phyloP scores from a whole-genome alignment of 208 protist genomes.

The Baffinella frigidus region DNA sequence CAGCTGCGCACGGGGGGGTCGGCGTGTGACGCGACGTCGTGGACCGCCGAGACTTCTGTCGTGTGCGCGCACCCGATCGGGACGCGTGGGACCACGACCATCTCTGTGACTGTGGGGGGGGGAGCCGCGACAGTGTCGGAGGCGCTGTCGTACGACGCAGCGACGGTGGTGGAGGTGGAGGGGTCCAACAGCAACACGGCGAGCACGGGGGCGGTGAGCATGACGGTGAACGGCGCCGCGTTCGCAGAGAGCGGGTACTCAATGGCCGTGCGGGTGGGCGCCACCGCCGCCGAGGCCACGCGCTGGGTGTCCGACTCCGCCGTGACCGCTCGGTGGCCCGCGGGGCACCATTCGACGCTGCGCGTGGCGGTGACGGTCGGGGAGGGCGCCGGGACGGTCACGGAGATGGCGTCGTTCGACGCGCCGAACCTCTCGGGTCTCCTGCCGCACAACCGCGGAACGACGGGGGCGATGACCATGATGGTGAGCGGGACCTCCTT shows the following conservation, averaged over 20 bases:
- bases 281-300: background rate
- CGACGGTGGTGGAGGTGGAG: too few relatives aligned
- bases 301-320: background rate
- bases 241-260: background rate
- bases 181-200: too few relatives aligned
- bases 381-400: background rate
- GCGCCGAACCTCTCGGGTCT: background rate
- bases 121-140: background rate
- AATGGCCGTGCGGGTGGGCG: background rate
- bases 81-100: background rate
- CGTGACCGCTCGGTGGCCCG: background rate
- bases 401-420: background rate
- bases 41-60: background rate
- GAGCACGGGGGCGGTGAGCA: background rate
- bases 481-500: background rate
- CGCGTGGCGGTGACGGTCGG: background rate
- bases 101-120: background rate
- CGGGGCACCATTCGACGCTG: too few relatives aligned
- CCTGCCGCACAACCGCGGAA: too few relatives aligned
- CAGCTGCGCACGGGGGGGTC: background rate
- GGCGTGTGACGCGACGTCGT: background rate
- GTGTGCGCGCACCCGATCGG: background rate
- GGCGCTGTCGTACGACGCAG: background rate
- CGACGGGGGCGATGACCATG: background rate
- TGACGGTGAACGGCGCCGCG: background rate